These are phyloP conservation scores for Glaciozyma antarctica DNA, from an alignment of 768 basidiomycete genomes.

Conservation along the genomic window DNA sequence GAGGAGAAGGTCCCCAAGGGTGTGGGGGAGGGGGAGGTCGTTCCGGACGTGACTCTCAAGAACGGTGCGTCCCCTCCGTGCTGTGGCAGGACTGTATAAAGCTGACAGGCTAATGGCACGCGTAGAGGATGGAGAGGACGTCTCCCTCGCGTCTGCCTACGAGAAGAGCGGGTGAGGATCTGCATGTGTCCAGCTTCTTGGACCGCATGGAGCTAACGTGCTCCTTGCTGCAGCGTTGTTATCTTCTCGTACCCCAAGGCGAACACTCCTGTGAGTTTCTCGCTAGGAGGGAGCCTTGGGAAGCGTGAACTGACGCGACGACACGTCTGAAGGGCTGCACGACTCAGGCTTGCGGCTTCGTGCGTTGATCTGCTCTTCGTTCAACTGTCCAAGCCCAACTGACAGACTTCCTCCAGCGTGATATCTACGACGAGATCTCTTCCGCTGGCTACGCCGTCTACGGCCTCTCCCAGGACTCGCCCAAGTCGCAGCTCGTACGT, in stretches of 20 bases:
- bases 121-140: constrained; percentile 21
- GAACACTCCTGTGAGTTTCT: constrained; percentile 13
- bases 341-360: constrained; percentile 79
- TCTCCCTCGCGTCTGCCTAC: constrained; percentile 16
- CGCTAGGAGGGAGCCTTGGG: neutral
- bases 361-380: neutral
- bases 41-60: constrained; percentile 67
- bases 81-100: constrained; percentile 46
- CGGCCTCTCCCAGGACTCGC: constrained; percentile 70
- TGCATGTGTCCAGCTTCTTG: neutral
- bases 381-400: neutral
- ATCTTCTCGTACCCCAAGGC: constrained; percentile 59
- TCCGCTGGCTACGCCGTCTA: constrained; percentile 63
- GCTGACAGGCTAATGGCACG: constrained; percentile 41
- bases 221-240: constrained; percentile 70
- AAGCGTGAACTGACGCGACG: neutral
- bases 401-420: constrained; percentile 42
- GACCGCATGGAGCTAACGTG: neutral
- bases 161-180: constrained; percentile 7
- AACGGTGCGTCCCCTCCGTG: constrained; percentile 77
- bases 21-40: constrained; percentile 67
- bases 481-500: constrained; percentile 50
- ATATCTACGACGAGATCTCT: constrained; percentile 67
- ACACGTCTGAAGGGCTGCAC: constrained; percentile 67
- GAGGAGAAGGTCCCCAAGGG: constrained; percentile 43